Evolutionary conservation across 768 basidiomycete genomes (phyloP), one percentile per base, ranked within the genome.

Genomic region (Rhizopogon salebrosus): DNA sequence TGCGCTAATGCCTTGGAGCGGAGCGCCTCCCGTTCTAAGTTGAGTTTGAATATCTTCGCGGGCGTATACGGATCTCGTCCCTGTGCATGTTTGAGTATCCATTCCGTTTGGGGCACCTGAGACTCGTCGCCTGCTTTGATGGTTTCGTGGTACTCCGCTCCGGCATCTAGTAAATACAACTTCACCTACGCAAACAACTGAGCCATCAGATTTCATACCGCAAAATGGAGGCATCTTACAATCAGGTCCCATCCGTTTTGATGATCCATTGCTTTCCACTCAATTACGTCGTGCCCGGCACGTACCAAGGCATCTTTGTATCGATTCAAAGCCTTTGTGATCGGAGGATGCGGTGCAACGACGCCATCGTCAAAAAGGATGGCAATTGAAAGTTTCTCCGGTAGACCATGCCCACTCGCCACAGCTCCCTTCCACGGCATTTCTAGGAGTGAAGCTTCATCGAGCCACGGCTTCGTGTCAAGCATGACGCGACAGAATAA

Each of bases 201-300:
- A 43, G 34, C 18, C 41, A 54, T 59, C 40, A 54, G 45, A 51
- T 46, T 16, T 23, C 5, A 23, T 43, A 41, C 18, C 37, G 40
- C 26, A 26, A 27, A 9, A 22, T 31, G 22, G 26, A 27, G 48
- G 60, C 57, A 36, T 63, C 72, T 62, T 60, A 79, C 79, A 54
- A 80, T 71, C 31, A 80, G 60, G 46, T 76, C 73, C 77, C 76
- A 78, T 39, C 72, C 72, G 39, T 66, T 54, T 49, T 72, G 62
- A 57, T 79, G 76, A 40, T 72, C 70, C 20, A 75, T 49, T n/a
- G 78, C 74, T 22, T 64, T 50, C 77, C 78, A 80, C 36, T 68
- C 59, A 20, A 80, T 69, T n/a, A 80, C 75, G 46, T 80, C 75
- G 58, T 80, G 80, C 4, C 79, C 79, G 3, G 75, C 76, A 23